A percentile compares a stretch with the other conserved stretches of the same genome.
Conservation (phyloP, 2,329 filamentous ascomycete genomes). For the Aureobasidium vineae region DNA sequence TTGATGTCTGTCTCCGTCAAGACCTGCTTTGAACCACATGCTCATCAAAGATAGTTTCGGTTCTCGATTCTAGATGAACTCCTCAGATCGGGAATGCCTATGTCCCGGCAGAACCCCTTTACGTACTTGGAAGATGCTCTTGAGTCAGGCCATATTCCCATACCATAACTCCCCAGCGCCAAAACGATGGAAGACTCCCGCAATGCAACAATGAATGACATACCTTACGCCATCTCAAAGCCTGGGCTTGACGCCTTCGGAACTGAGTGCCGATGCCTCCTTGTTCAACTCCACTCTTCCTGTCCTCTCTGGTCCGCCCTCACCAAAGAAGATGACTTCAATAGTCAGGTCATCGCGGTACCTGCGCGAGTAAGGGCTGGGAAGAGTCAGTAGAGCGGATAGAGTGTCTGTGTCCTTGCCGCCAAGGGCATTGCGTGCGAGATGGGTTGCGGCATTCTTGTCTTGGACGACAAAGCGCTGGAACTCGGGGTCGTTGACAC, state of each 20-base stretch:
- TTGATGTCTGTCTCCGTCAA: not conserved
- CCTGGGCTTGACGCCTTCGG: conserved; percentile 30
- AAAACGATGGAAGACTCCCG: conserved; percentile 7
- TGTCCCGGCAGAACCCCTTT: not conserved
- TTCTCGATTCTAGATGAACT: not conserved
- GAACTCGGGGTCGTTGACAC: conserved; percentile 68
- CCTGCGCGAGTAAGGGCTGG: conserved; percentile 83
- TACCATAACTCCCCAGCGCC: conserved; percentile 3
- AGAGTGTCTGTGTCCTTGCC: conserved; percentile 93
- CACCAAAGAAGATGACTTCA: conserved; percentile 97
- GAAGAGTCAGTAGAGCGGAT: conserved; percentile 84
- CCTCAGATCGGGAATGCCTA: not conserved
- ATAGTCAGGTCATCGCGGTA: conserved; percentile 96
- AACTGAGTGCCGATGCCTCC: conserved; percentile 64
- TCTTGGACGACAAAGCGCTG: conserved; percentile 92
- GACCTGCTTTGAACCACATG: not conserved
- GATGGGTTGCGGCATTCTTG: conserved; percentile 92
- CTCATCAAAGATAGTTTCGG: not conserved
- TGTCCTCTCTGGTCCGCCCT: conserved; percentile 67
- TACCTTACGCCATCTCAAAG: conserved; percentile 25
- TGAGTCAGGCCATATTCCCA: not conserved
- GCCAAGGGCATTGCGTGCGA: conserved; percentile 91
- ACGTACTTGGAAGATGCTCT: not conserved
- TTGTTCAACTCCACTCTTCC: conserved; percentile 80
- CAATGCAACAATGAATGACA: conserved; percentile 19